phyloP scores from a whole-genome alignment of 176 grass and related monocot species.

The Oryza longistaminata region DNA sequence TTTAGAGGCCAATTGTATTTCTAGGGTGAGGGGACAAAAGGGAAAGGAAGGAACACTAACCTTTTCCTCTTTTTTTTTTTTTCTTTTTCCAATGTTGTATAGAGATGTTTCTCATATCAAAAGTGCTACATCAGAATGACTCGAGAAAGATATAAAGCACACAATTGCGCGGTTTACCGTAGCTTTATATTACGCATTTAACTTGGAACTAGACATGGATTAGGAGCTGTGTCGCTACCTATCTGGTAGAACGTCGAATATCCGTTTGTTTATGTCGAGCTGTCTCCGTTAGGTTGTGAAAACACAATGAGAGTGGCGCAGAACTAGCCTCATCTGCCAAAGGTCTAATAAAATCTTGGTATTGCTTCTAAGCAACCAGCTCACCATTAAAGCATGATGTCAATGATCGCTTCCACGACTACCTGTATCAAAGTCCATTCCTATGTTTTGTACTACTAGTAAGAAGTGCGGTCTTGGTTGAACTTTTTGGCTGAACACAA shows the following conservation, averaged over 20 bases:
- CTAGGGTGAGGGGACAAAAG: constrained; percentile 58
- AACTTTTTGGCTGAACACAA: neutral
- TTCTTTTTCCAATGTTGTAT: constrained; percentile 40
- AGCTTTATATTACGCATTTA: neutral
- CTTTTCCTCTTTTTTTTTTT: neutral
- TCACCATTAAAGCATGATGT: neutral
- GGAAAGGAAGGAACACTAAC: constrained; percentile 50
- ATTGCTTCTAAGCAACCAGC: neutral
- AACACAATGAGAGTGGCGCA: neutral
- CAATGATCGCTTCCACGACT: neutral
- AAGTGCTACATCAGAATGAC: constrained; percentile 37
- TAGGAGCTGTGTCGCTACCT: neutral
- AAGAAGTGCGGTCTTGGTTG: neutral
- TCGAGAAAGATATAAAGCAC: constrained; percentile 22
- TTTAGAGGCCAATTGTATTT: constrained; percentile 48
- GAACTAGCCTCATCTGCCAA: neutral
- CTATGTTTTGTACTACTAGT: too few species aligned
- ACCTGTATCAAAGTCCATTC: neutral
- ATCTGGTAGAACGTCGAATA: constrained; percentile 3
- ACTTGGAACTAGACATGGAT: neutral
- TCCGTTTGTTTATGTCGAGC: constrained; percentile 14
- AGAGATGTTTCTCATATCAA: constrained; percentile 50
- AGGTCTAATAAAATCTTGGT: neutral
- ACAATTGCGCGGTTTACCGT: neutral
- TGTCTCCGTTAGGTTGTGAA: neutral